phyloP scores from a whole-genome alignment of 345 rosid genomes.

The Sisymbrium irio region DNA sequence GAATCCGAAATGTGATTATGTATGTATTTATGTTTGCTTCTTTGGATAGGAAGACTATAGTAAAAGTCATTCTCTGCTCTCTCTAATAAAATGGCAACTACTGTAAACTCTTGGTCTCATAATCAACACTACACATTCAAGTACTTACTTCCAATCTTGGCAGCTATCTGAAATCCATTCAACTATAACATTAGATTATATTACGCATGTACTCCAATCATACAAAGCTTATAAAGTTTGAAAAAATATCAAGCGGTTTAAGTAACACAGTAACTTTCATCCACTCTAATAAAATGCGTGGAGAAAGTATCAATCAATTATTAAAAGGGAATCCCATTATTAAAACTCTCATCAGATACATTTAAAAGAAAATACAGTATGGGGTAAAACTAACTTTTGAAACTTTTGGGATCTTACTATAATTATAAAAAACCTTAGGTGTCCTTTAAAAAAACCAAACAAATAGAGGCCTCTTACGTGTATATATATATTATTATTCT shows the following conservation, averaged over 20 bases:
- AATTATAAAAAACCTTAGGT: constrained; percentile 1
- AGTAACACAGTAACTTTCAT: background rate
- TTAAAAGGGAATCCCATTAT: no score
- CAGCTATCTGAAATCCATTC: background rate
- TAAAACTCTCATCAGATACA: no score
- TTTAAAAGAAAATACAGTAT: no score
- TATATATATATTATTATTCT: background rate
- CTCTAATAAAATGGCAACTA: background rate
- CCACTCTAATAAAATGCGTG: background rate
- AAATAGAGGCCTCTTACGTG: background rate
- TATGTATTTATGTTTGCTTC: constrained; percentile 5
- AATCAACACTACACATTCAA: background rate
- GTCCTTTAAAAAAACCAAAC: background rate
- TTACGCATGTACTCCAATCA: background rate
- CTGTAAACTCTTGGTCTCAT: background rate
- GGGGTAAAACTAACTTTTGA: no score
- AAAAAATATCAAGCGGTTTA: background rate
- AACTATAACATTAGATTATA: background rate
- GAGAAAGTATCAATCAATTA: no score
- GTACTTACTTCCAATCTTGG: background rate
- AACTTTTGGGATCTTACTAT: background rate
- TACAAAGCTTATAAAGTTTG: background rate
- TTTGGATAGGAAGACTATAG: background rate
- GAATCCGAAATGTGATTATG: constrained; percentile 81
- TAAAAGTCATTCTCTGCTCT: background rate